Evolutionary conservation across 805 yeast species (phyloP).

Genomic region (Candida coquimbonensis): DNA sequence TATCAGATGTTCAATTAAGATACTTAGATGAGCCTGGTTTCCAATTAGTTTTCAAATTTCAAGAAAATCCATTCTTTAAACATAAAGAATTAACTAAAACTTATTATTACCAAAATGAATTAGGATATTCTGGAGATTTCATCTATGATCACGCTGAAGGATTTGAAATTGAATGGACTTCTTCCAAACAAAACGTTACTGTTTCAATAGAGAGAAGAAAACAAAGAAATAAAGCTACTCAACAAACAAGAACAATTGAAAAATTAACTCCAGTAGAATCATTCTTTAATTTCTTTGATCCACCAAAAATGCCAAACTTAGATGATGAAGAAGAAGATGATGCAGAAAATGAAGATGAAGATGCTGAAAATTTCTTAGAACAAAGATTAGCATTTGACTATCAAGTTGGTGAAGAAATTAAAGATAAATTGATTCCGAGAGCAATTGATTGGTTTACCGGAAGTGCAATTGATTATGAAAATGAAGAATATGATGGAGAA

Average conservation of each 20-base stretch:
- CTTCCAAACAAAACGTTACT: conserved; percentile 77
- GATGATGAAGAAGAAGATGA: conserved; percentile 27
- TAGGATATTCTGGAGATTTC: conserved; percentile 92
- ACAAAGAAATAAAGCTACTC: conserved; percentile 94
- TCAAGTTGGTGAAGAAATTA: conserved; percentile 92
- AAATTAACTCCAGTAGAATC: conserved; percentile 92
- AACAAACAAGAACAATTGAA: conserved; percentile 93
- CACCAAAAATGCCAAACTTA: conserved; percentile 63
- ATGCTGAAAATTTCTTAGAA: conserved; percentile 69
- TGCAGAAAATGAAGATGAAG: conserved; percentile 50
- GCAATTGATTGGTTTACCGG: conserved; percentile 99
- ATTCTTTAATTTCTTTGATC: conserved; percentile 92
- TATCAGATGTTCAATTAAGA: conserved; percentile 68
- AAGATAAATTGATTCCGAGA: conserved; percentile 91
- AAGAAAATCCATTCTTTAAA: conserved; percentile 66
- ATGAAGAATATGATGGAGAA: conserved; percentile 51
- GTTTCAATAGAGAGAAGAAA: conserved; percentile 86
- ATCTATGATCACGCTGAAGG: conserved; percentile 98
- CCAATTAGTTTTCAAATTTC: conserved; percentile 76
- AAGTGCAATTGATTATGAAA: conserved; percentile 78
- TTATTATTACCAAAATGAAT: conserved; percentile 88
- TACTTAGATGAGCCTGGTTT: conserved; percentile 86
- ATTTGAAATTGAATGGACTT: conserved; percentile 73
- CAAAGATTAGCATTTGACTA: conserved; percentile 85
- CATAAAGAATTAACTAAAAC: conserved; percentile 73